Evolutionary conservation across 148 eudicot species (phyloP), one percentile per base, ranked within the genome.

Genomic region (Persicaria tinctoria): DNA sequence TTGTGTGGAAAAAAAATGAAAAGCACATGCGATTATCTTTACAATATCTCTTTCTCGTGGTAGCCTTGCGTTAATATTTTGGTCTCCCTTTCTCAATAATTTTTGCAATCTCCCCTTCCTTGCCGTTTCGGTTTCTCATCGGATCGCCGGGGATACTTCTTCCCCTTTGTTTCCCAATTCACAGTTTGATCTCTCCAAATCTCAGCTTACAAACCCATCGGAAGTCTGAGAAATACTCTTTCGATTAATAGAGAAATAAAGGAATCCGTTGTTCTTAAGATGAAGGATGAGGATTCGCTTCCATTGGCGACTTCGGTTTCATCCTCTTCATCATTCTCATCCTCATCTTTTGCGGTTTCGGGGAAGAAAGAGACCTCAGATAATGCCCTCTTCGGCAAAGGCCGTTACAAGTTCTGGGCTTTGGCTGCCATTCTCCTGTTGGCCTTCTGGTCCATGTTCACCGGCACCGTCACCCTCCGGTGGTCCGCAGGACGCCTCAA

Each of bases 381-480:
- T 76, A 79, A 78, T 6, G 66, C 46, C 46, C 16, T 79, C 0
- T 83, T 86, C 73, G 87, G 89, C 4, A 83, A 81, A 72, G 91
- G 94, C 44, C 86, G 98, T 1, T 91, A 91, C 83, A 93, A 93
- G 64, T 83, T 93, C 54, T 93, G 94, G 94, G 92, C 92, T 13
- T 73, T 93, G 51, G 84, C 89, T 5, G 98, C 92, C 17, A 89
- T 93, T 70, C 60, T 91, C 14, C 83, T 93, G 20, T 81, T 93
- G 5, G 98, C 98, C 6, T 89, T 91, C 75, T 93, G 98, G 94
- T 93, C 98, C 8, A 91, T 93, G 91, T 81, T 93, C 78, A 89
- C 97, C 84, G 97, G 98, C 53, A 89, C 94, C 71, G 97, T 89
- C 81, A 85, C 92, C 44, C 98, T 93, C 77, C 94, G 94, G 0